Conservation (phyloP, 164 flowering plant genomes). For the Dillenia suffruticosa region DNA sequence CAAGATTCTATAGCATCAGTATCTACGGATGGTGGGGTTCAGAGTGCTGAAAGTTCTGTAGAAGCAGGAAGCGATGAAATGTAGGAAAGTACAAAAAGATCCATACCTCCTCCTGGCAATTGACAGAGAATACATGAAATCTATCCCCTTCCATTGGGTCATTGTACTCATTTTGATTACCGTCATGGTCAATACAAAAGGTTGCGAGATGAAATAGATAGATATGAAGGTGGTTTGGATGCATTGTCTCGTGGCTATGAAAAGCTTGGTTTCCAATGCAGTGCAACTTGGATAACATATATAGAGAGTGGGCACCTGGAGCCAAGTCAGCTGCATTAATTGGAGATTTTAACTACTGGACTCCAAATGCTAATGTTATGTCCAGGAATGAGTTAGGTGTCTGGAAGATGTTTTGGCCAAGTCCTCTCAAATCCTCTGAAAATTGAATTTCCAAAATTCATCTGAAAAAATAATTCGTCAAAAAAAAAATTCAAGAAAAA, state of each 20-base stretch:
- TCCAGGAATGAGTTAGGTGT: no score
- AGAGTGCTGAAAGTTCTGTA: slow-evolving; percentile 17
- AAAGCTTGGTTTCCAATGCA: slow-evolving; percentile 66
- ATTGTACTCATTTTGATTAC: slow-evolving; percentile 75
- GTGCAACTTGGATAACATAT: no score
- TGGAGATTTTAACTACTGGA: no score
- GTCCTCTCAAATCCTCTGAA: no score
- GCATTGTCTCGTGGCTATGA: slow-evolving; percentile 94
- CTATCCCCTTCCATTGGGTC: slow-evolving; percentile 53
- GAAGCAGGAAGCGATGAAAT: slow-evolving; percentile 16
- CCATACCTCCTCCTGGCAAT: slow-evolving; percentile 75
- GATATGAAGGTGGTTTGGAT: slow-evolving; percentile 84
- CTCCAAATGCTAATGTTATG: no score
- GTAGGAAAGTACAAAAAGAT: slow-evolving; percentile 23
- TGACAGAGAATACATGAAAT: slow-evolving; percentile 83
- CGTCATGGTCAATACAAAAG: slow-evolving; percentile 69
- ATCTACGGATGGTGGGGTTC: slow-evolving; percentile 11
- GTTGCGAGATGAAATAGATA: slow-evolving; percentile 70
- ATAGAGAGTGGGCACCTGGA: no score
- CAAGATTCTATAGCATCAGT: slow-evolving; percentile 19
- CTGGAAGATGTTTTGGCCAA: no score
- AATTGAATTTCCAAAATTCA: no score
- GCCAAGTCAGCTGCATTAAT: no score
- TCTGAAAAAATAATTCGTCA: no score
- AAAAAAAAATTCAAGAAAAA: no score